phyloP scores from a whole-genome alignment of 139 green algal genomes.

The Tetraselmis chui region DNA sequence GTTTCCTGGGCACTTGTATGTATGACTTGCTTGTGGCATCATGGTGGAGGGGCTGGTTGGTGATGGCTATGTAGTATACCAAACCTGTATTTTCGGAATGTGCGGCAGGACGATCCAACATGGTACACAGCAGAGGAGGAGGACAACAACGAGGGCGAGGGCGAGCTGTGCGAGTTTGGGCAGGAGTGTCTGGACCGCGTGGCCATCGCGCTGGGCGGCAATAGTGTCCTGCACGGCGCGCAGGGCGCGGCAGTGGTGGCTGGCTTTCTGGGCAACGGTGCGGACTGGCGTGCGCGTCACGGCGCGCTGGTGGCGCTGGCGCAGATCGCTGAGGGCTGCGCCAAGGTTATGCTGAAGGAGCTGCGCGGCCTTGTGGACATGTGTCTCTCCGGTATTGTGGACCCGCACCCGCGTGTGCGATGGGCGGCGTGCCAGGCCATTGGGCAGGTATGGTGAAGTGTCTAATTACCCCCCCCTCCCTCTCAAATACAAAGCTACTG shows the following conservation, averaged over 20 bases:
- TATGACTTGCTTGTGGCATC: not conserved
- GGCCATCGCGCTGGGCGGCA: constrained; percentile 83
- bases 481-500: too few species aligned
- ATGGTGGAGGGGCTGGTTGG: too few species aligned
- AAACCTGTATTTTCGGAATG: too few species aligned
- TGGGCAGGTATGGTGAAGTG: constrained; percentile 70
- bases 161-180: constrained; percentile 55
- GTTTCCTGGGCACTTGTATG: too few species aligned
- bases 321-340: constrained; percentile 96
- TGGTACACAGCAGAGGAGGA: constrained; percentile 73
- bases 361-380: constrained; percentile 72
- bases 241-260: constrained; percentile 61
- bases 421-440: constrained; percentile 96
- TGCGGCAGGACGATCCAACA: constrained; percentile 70
- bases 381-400: constrained; percentile 65
- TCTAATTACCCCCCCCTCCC: constrained; percentile 42
- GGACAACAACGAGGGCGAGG: constrained; percentile 62
- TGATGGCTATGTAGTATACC: too few species aligned
- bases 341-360: constrained; percentile 78
- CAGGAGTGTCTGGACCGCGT: constrained; percentile 93
- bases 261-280: constrained; percentile 36
- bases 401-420: constrained; percentile 70
- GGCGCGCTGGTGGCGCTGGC: constrained; percentile 84
- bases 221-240: constrained; percentile 74
- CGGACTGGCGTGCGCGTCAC: constrained; percentile 87